These are phyloP conservation scores for Helotiales sp. DNA, from an alignment of 2,329 filamentous ascomycete genomes.

Conservation along the genomic window DNA sequence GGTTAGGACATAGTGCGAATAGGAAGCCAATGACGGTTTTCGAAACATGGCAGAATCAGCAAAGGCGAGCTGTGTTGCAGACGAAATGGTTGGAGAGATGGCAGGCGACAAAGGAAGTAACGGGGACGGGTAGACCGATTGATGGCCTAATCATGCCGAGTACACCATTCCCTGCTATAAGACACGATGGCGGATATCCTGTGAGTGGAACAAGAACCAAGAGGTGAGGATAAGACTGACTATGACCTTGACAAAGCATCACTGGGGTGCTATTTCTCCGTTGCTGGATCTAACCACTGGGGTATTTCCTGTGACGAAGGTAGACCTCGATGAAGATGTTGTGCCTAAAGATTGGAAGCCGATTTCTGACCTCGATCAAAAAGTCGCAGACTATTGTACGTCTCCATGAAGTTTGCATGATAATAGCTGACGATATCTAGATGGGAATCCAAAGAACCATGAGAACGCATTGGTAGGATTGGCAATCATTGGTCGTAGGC, in stretches of 20 bases:
- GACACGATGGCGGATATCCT: slow-evolving; percentile 15
- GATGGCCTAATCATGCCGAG: slow-evolving; percentile 16
- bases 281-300: slow-evolving; percentile 28
- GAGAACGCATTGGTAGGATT: slow-evolving; percentile 30
- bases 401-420: neutral
- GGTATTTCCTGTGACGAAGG: slow-evolving; percentile 28
- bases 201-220: slow-evolving; percentile 1
- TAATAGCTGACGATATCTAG: slow-evolving; percentile 5
- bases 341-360: slow-evolving; percentile 25
- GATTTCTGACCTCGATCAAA: slow-evolving; percentile 23
- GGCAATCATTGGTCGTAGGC: slow-evolving; percentile 23
- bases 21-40: slow-evolving; percentile 24
- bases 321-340: slow-evolving; percentile 26
- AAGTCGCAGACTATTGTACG: slow-evolving; percentile 26
- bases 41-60: slow-evolving; percentile 31
- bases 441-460: slow-evolving; percentile 28
- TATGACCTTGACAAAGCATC: slow-evolving; percentile 1
- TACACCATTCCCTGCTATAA: slow-evolving; percentile 14
- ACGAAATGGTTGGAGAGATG: slow-evolving; percentile 26
- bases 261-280: slow-evolving; percentile 9
- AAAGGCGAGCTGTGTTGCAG: slow-evolving; percentile 11
- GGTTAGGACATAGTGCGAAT: slow-evolving; percentile 20
- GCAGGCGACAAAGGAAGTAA: slow-evolving; percentile 16
- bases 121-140: slow-evolving; percentile 12
- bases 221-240: neutral